A percentile compares a stretch with the other conserved stretches of the same genome.
Conservation (phyloP, 768 basidiomycete genomes). For the Baorangia bicolor region DNA sequence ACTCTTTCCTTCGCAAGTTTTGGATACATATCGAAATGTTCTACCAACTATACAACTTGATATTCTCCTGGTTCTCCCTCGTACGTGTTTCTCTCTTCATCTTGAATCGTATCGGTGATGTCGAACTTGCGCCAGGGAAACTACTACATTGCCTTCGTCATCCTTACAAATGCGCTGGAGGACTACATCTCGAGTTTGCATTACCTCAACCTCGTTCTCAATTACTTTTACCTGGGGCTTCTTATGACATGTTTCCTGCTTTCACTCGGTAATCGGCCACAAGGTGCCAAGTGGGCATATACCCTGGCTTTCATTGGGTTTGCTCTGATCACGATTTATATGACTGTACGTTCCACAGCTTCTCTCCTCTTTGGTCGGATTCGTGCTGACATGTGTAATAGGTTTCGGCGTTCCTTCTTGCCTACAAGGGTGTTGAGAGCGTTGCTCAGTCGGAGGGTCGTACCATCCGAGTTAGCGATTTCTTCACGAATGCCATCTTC, state of each 20-base stretch:
- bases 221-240: constrained; percentile 86
- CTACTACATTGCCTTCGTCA: constrained; percentile 85
- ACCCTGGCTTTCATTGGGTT: constrained; percentile 85
- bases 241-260: constrained; percentile 87
- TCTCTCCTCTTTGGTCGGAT: constrained; percentile 2
- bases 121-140: constrained; percentile 55
- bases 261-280: constrained; percentile 87
- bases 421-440: constrained; percentile 74
- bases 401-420: constrained; percentile 78
- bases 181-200: constrained; percentile 58
- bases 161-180: constrained; percentile 75
- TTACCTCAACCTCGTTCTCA: constrained; percentile 72
- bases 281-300: constrained; percentile 87
- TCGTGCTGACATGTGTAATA: constrained; percentile 29
- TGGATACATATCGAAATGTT: constrained; percentile 95
- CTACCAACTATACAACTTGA: constrained; percentile 85
- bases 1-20: constrained; percentile 77
- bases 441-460: constrained; percentile 48
- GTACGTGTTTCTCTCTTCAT: constrained; percentile 38
- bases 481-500: constrained; percentile 81
- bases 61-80: constrained; percentile 91
- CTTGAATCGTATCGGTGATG: background rate
- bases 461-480: constrained; percentile 49
- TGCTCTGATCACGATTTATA: constrained; percentile 90
- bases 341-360: constrained; percentile 64